Conservation (phyloP, 139 green algal genomes). For the Edaphochlamys debaryana region DNA sequence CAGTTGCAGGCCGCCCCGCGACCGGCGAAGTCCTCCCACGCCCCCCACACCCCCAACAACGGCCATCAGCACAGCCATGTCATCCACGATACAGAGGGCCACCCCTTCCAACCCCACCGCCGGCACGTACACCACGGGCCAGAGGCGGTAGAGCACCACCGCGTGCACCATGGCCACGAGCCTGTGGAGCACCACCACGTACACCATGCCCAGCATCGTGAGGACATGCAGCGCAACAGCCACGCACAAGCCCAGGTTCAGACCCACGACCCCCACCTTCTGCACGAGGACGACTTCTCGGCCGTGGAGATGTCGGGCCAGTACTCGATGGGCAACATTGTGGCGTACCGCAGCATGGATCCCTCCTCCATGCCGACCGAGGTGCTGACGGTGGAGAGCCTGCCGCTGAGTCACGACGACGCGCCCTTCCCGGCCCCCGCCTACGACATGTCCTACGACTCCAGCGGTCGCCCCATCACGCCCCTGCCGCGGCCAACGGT, state of each 20-base stretch:
- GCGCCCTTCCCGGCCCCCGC: no score
- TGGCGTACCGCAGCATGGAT: constrained; percentile 1
- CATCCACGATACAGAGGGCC: background rate
- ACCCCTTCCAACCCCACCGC: background rate
- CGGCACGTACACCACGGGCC: constrained; percentile 24
- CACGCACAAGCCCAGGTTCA: no score
- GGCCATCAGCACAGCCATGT: background rate
- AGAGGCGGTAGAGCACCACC: no score
- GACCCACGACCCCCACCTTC: background rate
- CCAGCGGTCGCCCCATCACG: no score
- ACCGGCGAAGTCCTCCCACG: background rate
- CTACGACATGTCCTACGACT: background rate
- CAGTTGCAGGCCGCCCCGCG: background rate
- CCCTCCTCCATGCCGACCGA: no score
- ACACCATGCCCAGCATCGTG: no score
- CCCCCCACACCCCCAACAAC: background rate
- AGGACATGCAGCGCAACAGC: no score
- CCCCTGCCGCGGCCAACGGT: background rate
- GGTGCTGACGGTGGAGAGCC: no score
- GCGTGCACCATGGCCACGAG: background rate
- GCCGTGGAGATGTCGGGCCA: constrained; percentile 12
- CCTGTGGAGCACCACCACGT: background rate
- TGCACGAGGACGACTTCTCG: background rate
- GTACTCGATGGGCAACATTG: constrained; percentile 12
- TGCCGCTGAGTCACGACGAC: no score